Percentiles rank a stretch among this genome's conserved stretches.
Evolutionary conservation across 129 eudicot species (phyloP).

Genomic region (Tanacetum coccineum): DNA sequence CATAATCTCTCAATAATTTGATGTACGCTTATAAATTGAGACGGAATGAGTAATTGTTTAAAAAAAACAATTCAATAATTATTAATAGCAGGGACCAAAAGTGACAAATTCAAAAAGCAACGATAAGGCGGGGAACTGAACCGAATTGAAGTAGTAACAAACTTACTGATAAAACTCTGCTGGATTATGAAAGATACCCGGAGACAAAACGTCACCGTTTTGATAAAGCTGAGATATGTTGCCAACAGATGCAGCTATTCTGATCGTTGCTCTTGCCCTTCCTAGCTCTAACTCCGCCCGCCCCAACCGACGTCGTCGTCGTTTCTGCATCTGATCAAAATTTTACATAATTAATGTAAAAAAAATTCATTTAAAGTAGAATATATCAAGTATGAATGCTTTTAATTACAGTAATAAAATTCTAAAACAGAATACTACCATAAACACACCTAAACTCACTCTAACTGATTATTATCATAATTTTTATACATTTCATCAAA

Average conservation of each 20-base stretch:
- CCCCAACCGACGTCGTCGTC: conserved; percentile 25
- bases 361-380: too few relatives aligned
- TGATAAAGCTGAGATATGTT: conserved; percentile 29
- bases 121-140: neutral
- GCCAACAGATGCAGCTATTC: conserved; percentile 33
- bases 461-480: too few relatives aligned
- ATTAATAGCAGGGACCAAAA: neutral
- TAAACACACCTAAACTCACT: too few relatives aligned
- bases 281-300: conserved; percentile 60
- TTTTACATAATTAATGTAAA: too few relatives aligned
- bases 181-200: conserved; percentile 54
- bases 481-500: too few relatives aligned
- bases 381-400: too few relatives aligned
- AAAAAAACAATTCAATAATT: neutral
- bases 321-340: too few relatives aligned
- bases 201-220: conserved; percentile 28
- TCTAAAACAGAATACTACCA: too few relatives aligned
- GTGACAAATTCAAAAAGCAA: neutral
- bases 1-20: too few relatives aligned
- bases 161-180: conserved; percentile 72
- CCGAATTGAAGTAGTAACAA: neutral
- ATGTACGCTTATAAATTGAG: neutral
- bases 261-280: conserved; percentile 65
- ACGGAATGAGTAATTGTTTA: neutral
- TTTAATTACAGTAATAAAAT: too few relatives aligned